These are phyloP conservation scores for Acrocalymma vagum DNA, from an alignment of 2,329 filamentous ascomycete genomes.

Conservation along the genomic window DNA sequence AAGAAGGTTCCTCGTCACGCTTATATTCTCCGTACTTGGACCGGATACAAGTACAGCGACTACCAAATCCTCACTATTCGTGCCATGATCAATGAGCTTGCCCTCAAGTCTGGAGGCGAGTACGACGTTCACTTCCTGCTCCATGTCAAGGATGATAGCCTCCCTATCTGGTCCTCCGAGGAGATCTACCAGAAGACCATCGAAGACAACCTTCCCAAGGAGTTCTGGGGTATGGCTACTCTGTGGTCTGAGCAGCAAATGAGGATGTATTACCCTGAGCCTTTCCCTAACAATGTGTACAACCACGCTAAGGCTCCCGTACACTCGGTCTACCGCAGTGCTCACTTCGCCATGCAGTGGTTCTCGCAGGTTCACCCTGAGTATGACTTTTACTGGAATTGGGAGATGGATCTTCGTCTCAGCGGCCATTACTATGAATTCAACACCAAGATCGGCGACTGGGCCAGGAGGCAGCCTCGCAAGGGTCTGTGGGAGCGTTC, in stretches of 20 bases:
- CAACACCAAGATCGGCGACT: conserved; percentile 70
- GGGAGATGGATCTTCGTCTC: conserved; percentile 87
- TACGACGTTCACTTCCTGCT: conserved; percentile 88
- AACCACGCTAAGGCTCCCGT: conserved; percentile 72
- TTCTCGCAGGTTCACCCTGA: conserved; percentile 60
- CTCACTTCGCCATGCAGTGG: conserved; percentile 61
- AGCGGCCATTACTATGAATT: conserved; percentile 87
- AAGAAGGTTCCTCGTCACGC: conserved; percentile 71
- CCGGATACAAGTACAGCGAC: conserved; percentile 78
- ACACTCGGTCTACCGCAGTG: conserved; percentile 85
- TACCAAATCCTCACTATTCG: conserved; percentile 84
- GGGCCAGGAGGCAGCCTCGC: conserved; percentile 73
- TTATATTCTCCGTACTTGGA: conserved; percentile 84
- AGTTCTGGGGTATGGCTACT: conserved; percentile 88
- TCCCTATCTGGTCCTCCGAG: conserved; percentile 81
- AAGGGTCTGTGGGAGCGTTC: conserved; percentile 78
- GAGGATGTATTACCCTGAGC: conserved; percentile 86
- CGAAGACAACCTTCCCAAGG: conserved; percentile 74
- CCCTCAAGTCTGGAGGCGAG: conserved; percentile 81
- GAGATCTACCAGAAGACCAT: conserved; percentile 73
- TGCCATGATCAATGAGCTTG: conserved; percentile 83
- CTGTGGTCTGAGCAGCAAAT: conserved; percentile 96
- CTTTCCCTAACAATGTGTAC: conserved; percentile 77
- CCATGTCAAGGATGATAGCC: conserved; percentile 79
- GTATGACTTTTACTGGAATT: conserved; percentile 75